Percentiles rank a stretch among this genome's conserved stretches.
phyloP scores from a whole-genome alignment of 805 yeast species.

The Starmera dryadoides region DNA sequence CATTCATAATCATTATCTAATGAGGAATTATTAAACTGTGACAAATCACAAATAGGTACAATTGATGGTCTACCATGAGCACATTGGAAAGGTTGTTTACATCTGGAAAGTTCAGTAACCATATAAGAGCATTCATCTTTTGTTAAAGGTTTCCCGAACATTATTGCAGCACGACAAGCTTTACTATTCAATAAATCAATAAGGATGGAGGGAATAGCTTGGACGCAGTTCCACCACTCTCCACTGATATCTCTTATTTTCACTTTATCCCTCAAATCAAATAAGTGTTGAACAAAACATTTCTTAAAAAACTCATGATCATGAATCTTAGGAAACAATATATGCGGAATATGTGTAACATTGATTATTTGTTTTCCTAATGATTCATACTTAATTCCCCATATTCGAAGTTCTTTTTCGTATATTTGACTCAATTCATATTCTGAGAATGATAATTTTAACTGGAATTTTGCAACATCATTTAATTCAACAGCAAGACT shows the following conservation, averaged over 20 bases:
- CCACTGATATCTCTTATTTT: constrained; percentile 17
- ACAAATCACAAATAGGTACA: constrained; percentile 38
- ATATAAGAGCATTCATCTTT: constrained; percentile 36
- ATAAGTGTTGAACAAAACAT: constrained; percentile 35
- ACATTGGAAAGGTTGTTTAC: constrained; percentile 65
- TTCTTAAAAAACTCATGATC: constrained; percentile 26
- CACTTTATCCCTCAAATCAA: constrained; percentile 30
- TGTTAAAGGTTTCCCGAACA: constrained; percentile 56
- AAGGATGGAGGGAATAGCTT: constrained; percentile 43
- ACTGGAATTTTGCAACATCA: constrained; percentile 2
- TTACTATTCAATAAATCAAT: constrained; percentile 45
- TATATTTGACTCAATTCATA: constrained; percentile 22
- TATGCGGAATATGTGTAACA: constrained; percentile 37
- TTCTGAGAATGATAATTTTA: constrained; percentile 24
- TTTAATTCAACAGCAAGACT: constrained; percentile 9
- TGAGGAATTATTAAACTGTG: background rate
- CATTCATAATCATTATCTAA: background rate
- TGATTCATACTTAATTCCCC: constrained; percentile 36
- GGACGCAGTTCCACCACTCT: constrained; percentile 31
- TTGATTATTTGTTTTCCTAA: constrained; percentile 5
- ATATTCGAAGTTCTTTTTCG: constrained; percentile 22
- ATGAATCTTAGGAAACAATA: constrained; percentile 27
- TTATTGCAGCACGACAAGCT: constrained; percentile 65
- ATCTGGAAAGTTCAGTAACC: constrained; percentile 33
- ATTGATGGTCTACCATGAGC: constrained; percentile 84